Evolutionary conservation across 805 yeast genomes (phyloP).

Genomic region (Yamadazyma sp.): DNA sequence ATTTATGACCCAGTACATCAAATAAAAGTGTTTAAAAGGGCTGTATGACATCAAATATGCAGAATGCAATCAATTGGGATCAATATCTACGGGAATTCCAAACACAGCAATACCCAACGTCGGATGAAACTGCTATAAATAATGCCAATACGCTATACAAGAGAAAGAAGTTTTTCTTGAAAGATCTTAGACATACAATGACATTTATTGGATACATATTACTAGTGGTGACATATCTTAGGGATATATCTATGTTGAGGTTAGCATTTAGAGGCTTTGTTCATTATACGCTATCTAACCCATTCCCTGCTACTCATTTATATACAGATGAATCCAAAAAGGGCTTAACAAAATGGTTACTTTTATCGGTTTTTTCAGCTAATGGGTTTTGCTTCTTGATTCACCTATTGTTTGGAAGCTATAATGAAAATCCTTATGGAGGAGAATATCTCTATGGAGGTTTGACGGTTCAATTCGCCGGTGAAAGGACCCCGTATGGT

Average conservation of each 20-base stretch:
- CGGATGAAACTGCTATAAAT: constrained; percentile 38
- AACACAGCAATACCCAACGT: constrained; percentile 29
- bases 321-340: constrained; percentile 24
- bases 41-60: too few species aligned
- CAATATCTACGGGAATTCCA: constrained; percentile 24
- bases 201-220: constrained; percentile 35
- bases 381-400: constrained; percentile 21
- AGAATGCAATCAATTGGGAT: constrained; percentile 11
- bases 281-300: constrained; percentile 29
- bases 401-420: constrained; percentile 29
- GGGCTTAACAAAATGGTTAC: constrained; percentile 25
- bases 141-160: constrained; percentile 40
- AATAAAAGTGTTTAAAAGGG: too few species aligned
- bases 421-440: constrained; percentile 11
- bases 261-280: constrained; percentile 23
- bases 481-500: constrained; percentile 31
- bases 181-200: constrained; percentile 30
- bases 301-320: constrained; percentile 18
- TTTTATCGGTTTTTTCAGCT: constrained; percentile 20
- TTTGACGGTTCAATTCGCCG: constrained; percentile 35
- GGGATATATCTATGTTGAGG: constrained; percentile 38
- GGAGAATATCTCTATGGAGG: constrained; percentile 31
- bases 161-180: constrained; percentile 38
- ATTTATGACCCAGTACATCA: too few species aligned
- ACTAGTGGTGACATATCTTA: constrained; percentile 36